Base-by-base conservation (phyloP, 805 yeast species). In the Starmera pachycereana region DNA sequence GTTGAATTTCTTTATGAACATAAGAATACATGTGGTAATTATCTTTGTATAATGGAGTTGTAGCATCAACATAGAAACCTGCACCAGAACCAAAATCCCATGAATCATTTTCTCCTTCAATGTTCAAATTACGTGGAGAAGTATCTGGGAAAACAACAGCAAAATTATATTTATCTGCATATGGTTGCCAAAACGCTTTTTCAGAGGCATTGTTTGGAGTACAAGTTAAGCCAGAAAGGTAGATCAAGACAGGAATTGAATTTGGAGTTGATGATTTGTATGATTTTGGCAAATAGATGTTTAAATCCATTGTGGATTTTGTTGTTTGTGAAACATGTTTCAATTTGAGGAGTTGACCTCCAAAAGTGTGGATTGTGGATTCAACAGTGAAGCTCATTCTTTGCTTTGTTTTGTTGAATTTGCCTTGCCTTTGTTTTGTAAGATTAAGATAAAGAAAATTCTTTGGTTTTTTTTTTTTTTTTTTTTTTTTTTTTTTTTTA, bases 11-110 rank as follows among this genome's bases (percentile, higher is more conserved):
- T 32, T 72, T 60, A 50, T 78, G 79, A 25, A 90, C 75, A 54
- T 90, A 90, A 4, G 81, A 69, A 63, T 82, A 85, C 97, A 92
- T 92, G 42, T 77, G 74, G 68, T 87, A 90, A 65, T 89, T 72
- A 35, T 67, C 61, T 37, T 60, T 58, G 81, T 81, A 90, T 22
- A 87, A 87, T 32, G 70, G 78, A 42, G 72, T 65, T 11, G 86
- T 78, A 11, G 97, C 86, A 61, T 92, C 81, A 38, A 92, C 73
- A 55, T 92, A 90, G 66, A 90, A 92, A 0, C 97, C 96, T 29
- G 98, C 98, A 33, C 95, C 95, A 2, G 88, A 69, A 19, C 98
- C 98, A 56, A 90, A 85, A 58, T 88, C 96, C 78, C 82, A 92
- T 13, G 76, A 60, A 43, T 82, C 94, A 52, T 78, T 78, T 56